A percentile compares a stretch with the other conserved stretches of the same genome.
Conservation (phyloP, 2,329 filamentous ascomycete species). For the Fusarium anguioides region DNA sequence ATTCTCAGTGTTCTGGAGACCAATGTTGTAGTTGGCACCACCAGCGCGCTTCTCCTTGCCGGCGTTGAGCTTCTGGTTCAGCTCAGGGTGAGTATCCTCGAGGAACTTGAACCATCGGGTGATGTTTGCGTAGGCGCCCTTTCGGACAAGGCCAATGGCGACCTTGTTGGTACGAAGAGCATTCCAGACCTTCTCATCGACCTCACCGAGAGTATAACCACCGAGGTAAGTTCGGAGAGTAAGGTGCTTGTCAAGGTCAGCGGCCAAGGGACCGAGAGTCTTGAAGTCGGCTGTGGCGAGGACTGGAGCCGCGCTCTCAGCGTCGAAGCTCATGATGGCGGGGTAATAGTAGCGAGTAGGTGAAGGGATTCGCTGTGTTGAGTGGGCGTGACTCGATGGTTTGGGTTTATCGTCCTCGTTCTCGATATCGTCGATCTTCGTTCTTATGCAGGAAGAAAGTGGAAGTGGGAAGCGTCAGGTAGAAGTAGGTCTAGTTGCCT, state of each 20-base stretch:
- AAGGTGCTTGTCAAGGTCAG: constrained; percentile 86
- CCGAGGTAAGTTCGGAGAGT: constrained; percentile 87
- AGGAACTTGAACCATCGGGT: constrained; percentile 89
- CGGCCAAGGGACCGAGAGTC: constrained; percentile 77
- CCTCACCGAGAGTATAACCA: constrained; percentile 80
- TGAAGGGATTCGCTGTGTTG: neutral
- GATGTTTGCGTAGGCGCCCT: constrained; percentile 79
- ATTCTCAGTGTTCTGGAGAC: constrained; percentile 83
- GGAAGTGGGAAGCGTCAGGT: constrained; percentile 24
- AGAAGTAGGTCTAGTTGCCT: constrained; percentile 35
- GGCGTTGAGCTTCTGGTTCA: constrained; percentile 68
- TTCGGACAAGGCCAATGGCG: constrained; percentile 83
- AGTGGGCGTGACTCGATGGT: neutral
- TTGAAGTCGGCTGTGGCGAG: constrained; percentile 72
- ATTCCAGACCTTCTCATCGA: constrained; percentile 86
- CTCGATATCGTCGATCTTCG: neutral
- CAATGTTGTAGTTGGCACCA: constrained; percentile 89
- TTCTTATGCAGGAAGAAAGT: constrained; percentile 20
- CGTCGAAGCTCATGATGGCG: constrained; percentile 45
- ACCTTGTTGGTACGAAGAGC: constrained; percentile 86
- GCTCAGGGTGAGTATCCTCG: constrained; percentile 83
- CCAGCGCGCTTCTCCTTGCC: constrained; percentile 77
- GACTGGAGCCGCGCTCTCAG: constrained; percentile 40
- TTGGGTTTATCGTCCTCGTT: neutral
- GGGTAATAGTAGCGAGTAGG: neutral